Percentiles rank a stretch among this genome's conserved stretches.
Conservation (phyloP, 768 basidiomycete genomes). For the Serendipita sp. region DNA sequence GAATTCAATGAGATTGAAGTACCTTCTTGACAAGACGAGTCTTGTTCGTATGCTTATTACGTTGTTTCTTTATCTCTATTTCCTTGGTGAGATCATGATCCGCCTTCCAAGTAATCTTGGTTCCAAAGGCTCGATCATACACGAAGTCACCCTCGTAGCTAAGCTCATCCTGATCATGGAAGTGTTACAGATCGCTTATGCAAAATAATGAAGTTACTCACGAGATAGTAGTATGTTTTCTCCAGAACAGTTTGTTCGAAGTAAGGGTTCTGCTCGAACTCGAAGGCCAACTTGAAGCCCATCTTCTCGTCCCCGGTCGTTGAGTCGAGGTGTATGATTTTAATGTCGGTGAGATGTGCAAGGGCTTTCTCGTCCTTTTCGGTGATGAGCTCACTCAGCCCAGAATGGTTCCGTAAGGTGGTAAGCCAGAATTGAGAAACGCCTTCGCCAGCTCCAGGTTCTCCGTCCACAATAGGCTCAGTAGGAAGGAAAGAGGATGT, state of each 20-base stretch:
- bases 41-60: slow-evolving; percentile 91
- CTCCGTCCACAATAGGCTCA: slow-evolving; percentile 16
- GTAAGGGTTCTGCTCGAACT: slow-evolving; percentile 69
- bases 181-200: neutral
- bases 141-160: slow-evolving; percentile 95
- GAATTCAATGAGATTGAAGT: neutral
- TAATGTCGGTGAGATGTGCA: slow-evolving; percentile 65
- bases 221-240: slow-evolving; percentile 83
- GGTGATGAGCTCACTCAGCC: slow-evolving; percentile 74
- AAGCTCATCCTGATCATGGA: slow-evolving; percentile 45
- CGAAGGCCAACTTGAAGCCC: slow-evolving; percentile 85
- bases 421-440: slow-evolving; percentile 99
- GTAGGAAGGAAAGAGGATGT: slow-evolving; percentile 22
- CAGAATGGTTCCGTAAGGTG: slow-evolving; percentile 80
- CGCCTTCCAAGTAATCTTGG: slow-evolving; percentile 91
- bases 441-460: slow-evolving; percentile 23
- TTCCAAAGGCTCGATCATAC: slow-evolving; percentile 86
- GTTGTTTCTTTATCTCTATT: slow-evolving; percentile 97
- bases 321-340: slow-evolving; percentile 53
- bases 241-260: slow-evolving; percentile 71
- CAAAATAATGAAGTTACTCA: slow-evolving; percentile 21
- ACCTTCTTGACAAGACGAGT: slow-evolving; percentile 47
- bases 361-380: slow-evolving; percentile 83
- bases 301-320: slow-evolving; percentile 42
- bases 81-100: slow-evolving; percentile 96